phyloP scores from a whole-genome alignment of 352 stramenopile genomes.

The Globisporangium camurandrum region DNA sequence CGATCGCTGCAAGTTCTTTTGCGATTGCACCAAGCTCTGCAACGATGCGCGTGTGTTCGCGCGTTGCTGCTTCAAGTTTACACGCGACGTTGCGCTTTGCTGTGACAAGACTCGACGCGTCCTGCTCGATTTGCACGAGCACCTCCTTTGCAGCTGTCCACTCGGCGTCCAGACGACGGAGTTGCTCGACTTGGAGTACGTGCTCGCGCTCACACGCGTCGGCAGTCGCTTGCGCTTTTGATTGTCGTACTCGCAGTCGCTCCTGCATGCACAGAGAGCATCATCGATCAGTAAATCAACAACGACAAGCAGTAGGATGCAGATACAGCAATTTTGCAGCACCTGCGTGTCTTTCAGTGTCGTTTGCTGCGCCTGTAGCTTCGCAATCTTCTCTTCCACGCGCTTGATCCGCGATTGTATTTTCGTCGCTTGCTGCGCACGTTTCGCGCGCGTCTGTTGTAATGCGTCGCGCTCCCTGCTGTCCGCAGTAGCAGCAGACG shows the following conservation, averaged over 20 bases:
- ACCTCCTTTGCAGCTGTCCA: not conserved
- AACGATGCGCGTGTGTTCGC: not conserved
- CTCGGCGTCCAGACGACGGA: not conserved
- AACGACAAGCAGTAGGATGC: too few species aligned
- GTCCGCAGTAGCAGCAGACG: not conserved
- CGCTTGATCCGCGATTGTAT: not conserved
- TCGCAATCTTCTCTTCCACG: slow-evolving; percentile 1
- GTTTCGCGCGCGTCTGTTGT: not conserved
- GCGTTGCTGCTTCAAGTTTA: not conserved
- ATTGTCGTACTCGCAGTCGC: not conserved
- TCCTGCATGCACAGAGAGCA: not conserved
- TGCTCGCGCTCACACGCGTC: not conserved
- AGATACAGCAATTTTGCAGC: too few species aligned
- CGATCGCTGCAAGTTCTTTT: not conserved
- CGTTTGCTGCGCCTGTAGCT: not conserved
- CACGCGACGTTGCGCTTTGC: not conserved
- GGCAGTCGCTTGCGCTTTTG: not conserved
- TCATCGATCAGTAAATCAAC: not conserved
- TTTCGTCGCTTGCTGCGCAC: not conserved
- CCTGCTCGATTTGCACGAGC: not conserved
- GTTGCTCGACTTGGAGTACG: not conserved
- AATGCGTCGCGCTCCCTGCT: not conserved
- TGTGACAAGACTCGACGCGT: not conserved
- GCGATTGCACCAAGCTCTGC: not conserved
- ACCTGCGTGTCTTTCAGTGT: not conserved